Percentiles rank a stretch among this genome's conserved stretches.
Evolutionary conservation across 2,329 filamentous ascomycete species (phyloP).

Genomic region (Elsinoe australis): DNA sequence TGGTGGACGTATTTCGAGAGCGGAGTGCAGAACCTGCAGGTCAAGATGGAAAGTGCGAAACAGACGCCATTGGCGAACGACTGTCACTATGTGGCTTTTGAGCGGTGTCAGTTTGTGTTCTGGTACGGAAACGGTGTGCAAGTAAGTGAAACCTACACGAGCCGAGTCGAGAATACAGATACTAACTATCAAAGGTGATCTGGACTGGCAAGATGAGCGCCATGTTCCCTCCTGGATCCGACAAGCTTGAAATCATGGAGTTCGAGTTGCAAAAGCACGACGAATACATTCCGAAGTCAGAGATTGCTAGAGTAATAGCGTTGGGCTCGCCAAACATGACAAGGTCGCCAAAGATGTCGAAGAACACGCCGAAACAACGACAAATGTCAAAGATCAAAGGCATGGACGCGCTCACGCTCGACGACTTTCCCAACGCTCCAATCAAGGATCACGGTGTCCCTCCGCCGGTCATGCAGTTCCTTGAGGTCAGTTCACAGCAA

Average conservation of each 20-base stretch:
- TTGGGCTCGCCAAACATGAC: slow-evolving; percentile 48
- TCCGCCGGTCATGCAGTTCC: slow-evolving; percentile 49
- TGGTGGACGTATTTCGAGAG: slow-evolving; percentile 85
- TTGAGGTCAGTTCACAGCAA: slow-evolving; percentile 47
- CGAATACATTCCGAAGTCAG: slow-evolving; percentile 70
- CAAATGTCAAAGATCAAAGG: slow-evolving; percentile 37
- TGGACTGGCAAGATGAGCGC: slow-evolving; percentile 69
- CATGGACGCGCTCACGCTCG: slow-evolving; percentile 38
- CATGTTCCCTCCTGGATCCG: slow-evolving; percentile 63
- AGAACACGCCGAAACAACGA: slow-evolving; percentile 44
- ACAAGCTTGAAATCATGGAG: slow-evolving; percentile 78
- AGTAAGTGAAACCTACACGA: slow-evolving; percentile 45
- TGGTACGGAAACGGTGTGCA: slow-evolving; percentile 81
- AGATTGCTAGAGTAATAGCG: slow-evolving; percentile 41
- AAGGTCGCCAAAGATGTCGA: slow-evolving; percentile 44
- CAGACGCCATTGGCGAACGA: slow-evolving; percentile 54
- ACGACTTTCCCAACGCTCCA: slow-evolving; percentile 39
- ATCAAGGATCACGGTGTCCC: slow-evolving; percentile 50
- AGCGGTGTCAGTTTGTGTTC: slow-evolving; percentile 73
- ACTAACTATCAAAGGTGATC: slow-evolving; percentile 52
- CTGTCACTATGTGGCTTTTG: slow-evolving; percentile 66
- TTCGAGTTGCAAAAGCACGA: slow-evolving; percentile 70
- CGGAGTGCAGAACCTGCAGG: slow-evolving; percentile 75
- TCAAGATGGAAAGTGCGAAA: slow-evolving; percentile 65
- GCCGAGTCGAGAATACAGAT: slow-evolving; percentile 23